Evolutionary conservation across 108 stramenopile genomes (phyloP), one percentile per base, ranked within the genome.

Genomic region (Skeletonema menzelii): DNA sequence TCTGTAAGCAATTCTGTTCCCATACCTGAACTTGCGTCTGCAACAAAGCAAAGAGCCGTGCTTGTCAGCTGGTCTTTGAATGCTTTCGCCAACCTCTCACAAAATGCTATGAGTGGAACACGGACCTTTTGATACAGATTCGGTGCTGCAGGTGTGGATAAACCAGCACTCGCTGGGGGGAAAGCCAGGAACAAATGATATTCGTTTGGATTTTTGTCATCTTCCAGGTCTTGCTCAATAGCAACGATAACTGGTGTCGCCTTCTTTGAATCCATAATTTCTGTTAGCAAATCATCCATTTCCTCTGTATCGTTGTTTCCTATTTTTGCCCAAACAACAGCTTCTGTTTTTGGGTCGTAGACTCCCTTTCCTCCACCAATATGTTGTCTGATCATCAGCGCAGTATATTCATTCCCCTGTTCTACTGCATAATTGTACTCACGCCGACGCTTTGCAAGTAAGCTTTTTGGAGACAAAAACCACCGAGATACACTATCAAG

Each of bases 31-130:
- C 73, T 83, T 14, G 91, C 94, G 87, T 95, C 94, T n/a, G 90
- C 89, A 13, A 92, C 82, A 68, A 95, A 92, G 65, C 84, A 94
- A 20, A 86, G 53, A 5, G 85, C 71, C 14, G 79, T 82, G 37
- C 75, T 81, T 7, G 82, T 84, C 59, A 86, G 53, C 55, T 80
- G 75, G 37, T 80, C 56, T 44, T 91, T 90, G 61, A 93, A 87
- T 13, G 72, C 84, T 24, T 80, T 53, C 0, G 86, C 83, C 67
- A 93, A 61, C 44, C 32, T 56, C 20, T 74, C 72, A 42, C 85
- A 85, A 80, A 93, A 93, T 26, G 58, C 53, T 3, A 88, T 55
- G 10, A 93, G 67, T 34, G 92, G 88, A 26, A 85, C 65, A 28
- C 90, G 87, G 22, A 80, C 74, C 56, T 61, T 72, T 24, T 65